Base-by-base conservation (phyloP, 768 basidiomycete genomes). In the Tylopilus felleus region DNA sequence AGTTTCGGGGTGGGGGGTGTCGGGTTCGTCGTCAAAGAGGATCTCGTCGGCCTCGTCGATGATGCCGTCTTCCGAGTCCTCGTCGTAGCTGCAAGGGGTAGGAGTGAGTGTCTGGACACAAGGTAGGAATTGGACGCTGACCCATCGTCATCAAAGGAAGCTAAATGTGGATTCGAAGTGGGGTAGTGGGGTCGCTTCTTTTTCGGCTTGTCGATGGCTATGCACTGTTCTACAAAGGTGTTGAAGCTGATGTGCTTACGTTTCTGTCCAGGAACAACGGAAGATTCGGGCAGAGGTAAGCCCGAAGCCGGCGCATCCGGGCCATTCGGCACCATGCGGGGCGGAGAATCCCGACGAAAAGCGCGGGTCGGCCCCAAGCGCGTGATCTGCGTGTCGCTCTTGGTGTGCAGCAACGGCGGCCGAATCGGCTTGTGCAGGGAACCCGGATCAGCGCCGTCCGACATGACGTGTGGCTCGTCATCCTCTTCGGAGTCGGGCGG, bases 181-280 rank as follows among this genome's bases (percentile, higher is more conserved):
- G 64, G 29, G 48, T 47, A 55, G 28, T 42, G 47, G 0, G 46
- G 38, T 29, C 57, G 67, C 57, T 67, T 71, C 56, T 63, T 65
- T 52, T 76, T 74, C 0, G 89, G 90, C 62, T 86, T 86, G 65
- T 92, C 90, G 66, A 93, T 90, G 40, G 90, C 86, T 54, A 99
- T 96, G 66, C 84, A 93, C 69, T 98, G 96, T 69, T 97, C 90
- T 36, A 99, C 96, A 67, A 95, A 97, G 1, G 95, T 96, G 71
- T 98, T 98, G 80, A 98, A 98, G 62, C 81, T 88, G 74, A 98
- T 98, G 69, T 97, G 96, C 59, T 86, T 86, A 75, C 86, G 90
- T 77, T 85, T 86, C 54, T 65, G 72, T 25, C 53, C 57, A 49
- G 51, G 56, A 39, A 42, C 16, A 8, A 60, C 47, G 50, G 65